Conservation (phyloP, 2,329 filamentous ascomycete species). For the Hymenoscyphus scutula region DNA sequence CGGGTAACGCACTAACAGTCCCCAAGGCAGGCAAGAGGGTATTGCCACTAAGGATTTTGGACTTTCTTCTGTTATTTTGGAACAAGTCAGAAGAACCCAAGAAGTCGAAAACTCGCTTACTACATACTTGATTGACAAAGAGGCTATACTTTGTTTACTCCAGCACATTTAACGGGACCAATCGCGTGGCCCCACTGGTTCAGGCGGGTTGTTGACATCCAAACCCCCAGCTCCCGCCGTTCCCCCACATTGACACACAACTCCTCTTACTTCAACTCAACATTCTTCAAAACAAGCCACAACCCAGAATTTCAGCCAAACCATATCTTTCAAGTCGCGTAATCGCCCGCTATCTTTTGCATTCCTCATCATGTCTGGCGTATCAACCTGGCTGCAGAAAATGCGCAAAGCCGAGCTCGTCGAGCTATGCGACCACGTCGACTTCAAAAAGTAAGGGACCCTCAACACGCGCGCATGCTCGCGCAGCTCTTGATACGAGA, state of each 20-base stretch:
- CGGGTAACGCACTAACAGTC: too few species aligned
- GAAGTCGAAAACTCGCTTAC: too few species aligned
- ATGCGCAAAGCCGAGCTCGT: constrained; percentile 80
- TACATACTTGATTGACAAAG: neutral
- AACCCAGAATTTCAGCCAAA: constrained; percentile 17
- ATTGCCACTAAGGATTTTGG: too few species aligned
- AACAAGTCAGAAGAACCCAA: too few species aligned
- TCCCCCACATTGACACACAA: constrained; percentile 12
- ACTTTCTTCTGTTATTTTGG: too few species aligned
- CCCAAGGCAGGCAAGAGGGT: too few species aligned
- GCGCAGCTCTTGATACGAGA: constrained; percentile 5
- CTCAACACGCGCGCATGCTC: constrained; percentile 14
- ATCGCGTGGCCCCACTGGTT: constrained; percentile 1
- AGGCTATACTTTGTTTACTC: neutral
- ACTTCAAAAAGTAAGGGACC: constrained; percentile 67
- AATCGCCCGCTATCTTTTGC: constrained; percentile 43
- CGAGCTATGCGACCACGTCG: constrained; percentile 69
- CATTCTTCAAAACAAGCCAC: constrained; percentile 12
- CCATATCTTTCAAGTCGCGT: constrained; percentile 41
- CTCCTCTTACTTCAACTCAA: constrained; percentile 12
- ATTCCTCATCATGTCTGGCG: constrained; percentile 55
- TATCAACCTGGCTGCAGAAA: constrained; percentile 71
- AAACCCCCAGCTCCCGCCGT: constrained; percentile 6
- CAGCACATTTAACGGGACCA: neutral
- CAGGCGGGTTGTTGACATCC: constrained; percentile 13